Evolutionary conservation across 192 early-diverging fungal genomes (phyloP).

Genomic region (Gamsiella multidivaricata): DNA sequence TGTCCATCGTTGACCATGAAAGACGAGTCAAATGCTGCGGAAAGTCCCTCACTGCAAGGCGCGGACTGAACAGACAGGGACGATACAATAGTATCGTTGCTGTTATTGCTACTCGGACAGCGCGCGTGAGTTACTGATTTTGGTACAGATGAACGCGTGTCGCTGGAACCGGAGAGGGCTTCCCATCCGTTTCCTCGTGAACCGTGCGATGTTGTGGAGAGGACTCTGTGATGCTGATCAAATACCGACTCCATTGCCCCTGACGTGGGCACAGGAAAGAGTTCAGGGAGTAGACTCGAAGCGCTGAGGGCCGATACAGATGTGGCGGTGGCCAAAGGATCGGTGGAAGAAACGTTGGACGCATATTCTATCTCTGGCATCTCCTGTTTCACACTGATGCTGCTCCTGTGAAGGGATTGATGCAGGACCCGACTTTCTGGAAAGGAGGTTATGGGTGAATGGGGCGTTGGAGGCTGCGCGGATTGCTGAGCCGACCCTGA

Average conservation of each 20-base stretch:
- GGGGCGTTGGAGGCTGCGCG: conserved; percentile 3
- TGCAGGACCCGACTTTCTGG: conserved; percentile 1
- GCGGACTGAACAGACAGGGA: conserved; percentile 5
- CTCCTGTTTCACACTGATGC: conserved; percentile 5
- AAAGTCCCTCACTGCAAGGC: background rate
- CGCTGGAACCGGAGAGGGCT: background rate
- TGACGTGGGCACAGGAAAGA: conserved; percentile 3
- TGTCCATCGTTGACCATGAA: background rate
- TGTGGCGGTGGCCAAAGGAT: conserved; percentile 1
- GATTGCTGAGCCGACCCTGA: background rate
- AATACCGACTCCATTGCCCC: background rate
- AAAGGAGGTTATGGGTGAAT: conserved; percentile 9
- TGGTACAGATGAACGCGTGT: background rate
- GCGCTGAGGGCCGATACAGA: background rate
- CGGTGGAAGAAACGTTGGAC: background rate
- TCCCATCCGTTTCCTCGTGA: background rate
- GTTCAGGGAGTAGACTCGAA: background rate
- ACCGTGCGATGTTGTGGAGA: conserved; percentile 11
- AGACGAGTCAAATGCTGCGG: background rate
- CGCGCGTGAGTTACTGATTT: conserved; percentile 5
- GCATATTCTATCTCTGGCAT: background rate
- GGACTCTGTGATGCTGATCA: conserved; percentile 3
- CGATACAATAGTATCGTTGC: conserved; percentile 1
- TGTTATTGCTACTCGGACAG: conserved; percentile 15
- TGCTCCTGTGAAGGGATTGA: background rate